Evolutionary conservation across 2,329 filamentous ascomycete species (phyloP), one percentile per base, ranked within the genome.

Genomic region (Huntiella omanensis): DNA sequence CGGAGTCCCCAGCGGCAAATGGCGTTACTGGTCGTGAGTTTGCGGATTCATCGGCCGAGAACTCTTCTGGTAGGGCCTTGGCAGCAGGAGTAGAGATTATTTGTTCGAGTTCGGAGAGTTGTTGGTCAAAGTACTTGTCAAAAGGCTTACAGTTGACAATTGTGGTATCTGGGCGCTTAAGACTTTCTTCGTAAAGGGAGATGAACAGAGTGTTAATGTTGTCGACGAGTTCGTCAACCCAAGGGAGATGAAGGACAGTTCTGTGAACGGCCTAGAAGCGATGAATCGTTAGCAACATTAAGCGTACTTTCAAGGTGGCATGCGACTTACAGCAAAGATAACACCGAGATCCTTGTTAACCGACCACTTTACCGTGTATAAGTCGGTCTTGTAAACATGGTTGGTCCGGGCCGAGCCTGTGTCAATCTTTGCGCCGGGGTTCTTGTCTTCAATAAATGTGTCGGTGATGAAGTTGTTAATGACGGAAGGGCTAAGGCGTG

Each of bases 361-460:
- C 4, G 85, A 86, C 83, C 88, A 98, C 65, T 91, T 92, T 54
- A 98, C 62, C 0, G 86, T 96, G 59, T 96, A 92, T 54, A 92
- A 86, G 55, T 96, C 91, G 57, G 83, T 82, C 62, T 76, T 84
- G 65, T 91, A 98, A 0, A 79, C 71, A 12, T 83, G 75, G 54
- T 84, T 84, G 43, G 64, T 67, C 12, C 73, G 66, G 11, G 76
- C 70, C 5, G 77, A 74, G 43, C 63, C 65, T 41, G 69, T 63
- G 50, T 77, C 72, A 45, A 76, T 68, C 47, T 73, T 67, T 45
- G 71, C 68, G 43, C 69, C 69, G 49, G 76, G 71, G 50, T 74
- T 73, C 61, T 83, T 87, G 67, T 95, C 88, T 64, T 98, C 91
- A 58, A 98, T 95, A 60, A 98, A 95, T 58, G 95, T 84, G 63